Base-by-base conservation (phyloP, 2,329 filamentous ascomycete genomes). In the Pseudonectria buxi region DNA sequence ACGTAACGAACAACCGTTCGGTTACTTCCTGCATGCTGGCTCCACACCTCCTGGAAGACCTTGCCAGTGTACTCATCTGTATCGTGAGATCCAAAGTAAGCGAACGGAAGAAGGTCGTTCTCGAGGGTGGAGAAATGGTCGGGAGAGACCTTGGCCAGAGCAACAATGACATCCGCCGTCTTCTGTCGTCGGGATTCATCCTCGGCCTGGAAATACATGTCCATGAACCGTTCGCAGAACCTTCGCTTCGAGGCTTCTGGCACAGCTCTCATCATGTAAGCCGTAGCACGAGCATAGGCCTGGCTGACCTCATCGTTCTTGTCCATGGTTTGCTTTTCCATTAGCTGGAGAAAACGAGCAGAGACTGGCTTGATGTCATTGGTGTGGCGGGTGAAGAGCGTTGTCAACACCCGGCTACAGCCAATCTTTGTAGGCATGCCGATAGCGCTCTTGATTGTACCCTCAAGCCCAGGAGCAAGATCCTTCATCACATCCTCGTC, bases 341-440 rank as follows among this genome's bases (percentile, higher is more conserved):
- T 73, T 9, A 88, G 58, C 45, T 81, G 82, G 33, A 95, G 68
- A 51, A 95, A 88, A 7, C 73, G 69, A 43, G 85, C 77, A 10
- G 86, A 81, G 51, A 89, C 80, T 0, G 85, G 80, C 26, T 74
- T 75, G 58, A 95, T 86, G 22, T 89, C 68, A 26, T 81, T 72
- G 25, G 76, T 78, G 45, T 90, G 84, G 10, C 87, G 78, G 33
- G 89, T 90, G 33, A 86, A 85, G 7, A 98, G 71, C 1, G 86
- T 89, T 7, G 86, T 83, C 24, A 98, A 71, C 3, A 95, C 81
- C 36, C 87, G 78, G 45, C 83, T 85, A 53, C 88, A 94, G 26
- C 88, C 92, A 31, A 96, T 83, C 65, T 96, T 96, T 0, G 88
- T 94, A 2, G 90, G 90, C 63, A 96, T 80, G 2, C 89, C 90